phyloP scores from a whole-genome alignment of 1,139 yeast species.

The Eremothecium sinecaudum region DNA sequence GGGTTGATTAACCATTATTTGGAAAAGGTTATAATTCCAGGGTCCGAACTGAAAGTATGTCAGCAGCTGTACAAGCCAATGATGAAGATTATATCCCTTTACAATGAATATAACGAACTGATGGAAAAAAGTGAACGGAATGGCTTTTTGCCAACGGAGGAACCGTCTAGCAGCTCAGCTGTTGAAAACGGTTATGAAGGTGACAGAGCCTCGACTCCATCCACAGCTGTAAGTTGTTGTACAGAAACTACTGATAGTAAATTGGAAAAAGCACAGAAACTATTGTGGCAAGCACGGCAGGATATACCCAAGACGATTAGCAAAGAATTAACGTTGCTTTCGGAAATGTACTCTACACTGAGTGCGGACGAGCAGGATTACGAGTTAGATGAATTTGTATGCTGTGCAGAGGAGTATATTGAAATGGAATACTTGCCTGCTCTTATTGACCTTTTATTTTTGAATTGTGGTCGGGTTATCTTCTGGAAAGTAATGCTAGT shows the following conservation, averaged over 20 bases:
- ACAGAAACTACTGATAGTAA: conserved; percentile 17
- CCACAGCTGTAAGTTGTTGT: conserved; percentile 4
- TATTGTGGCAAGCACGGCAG: conserved; percentile 31
- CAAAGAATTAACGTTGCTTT: conserved; percentile 28
- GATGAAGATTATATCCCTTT: conserved; percentile 30
- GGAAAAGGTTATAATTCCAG: conserved; percentile 30
- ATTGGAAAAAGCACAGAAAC: conserved; percentile 28
- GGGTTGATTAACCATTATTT: conserved; percentile 31
- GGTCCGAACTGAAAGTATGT: conserved; percentile 31
- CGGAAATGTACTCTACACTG: conserved; percentile 31
- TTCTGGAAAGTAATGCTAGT: conserved; percentile 31
- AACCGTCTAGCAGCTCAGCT: conserved; percentile 3
- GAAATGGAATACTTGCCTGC: conserved; percentile 31
- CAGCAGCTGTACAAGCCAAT: conserved; percentile 31
- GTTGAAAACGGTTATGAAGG: conserved; percentile 7
- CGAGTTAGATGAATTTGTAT: conserved; percentile 31
- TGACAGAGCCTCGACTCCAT: conserved; percentile 11
- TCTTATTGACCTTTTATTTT: conserved; percentile 26
- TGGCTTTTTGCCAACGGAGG: conserved; percentile 23
- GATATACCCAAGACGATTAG: conserved; percentile 32
- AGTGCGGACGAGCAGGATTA: conserved; percentile 32
- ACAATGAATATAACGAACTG: conserved; percentile 30
- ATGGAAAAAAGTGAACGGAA: conserved; percentile 30
- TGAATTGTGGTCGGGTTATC: conserved; percentile 23
- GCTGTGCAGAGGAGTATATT: conserved; percentile 32